These are phyloP conservation scores for Polygonum maritimum DNA, from an alignment of 148 eudicot genomes.

Conservation along the genomic window DNA sequence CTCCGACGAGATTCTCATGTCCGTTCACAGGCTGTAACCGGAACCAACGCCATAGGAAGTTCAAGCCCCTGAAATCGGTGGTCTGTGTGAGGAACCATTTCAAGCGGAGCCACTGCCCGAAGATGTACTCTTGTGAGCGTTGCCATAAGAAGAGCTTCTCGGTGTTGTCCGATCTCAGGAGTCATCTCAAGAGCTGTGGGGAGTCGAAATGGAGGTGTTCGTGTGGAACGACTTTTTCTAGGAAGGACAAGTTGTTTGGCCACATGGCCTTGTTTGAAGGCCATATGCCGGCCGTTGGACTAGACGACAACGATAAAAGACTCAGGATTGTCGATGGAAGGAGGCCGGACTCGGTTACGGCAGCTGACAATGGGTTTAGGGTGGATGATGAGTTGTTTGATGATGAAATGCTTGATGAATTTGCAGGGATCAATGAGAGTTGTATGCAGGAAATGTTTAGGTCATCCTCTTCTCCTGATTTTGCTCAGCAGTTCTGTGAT, in stretches of 20 bases:
- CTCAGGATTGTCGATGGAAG: neutral
- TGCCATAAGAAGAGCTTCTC: constrained; percentile 74
- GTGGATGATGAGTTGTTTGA: constrained; percentile 27
- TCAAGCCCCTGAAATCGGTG: constrained; percentile 57
- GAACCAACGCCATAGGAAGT: constrained; percentile 43
- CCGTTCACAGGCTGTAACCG: constrained; percentile 59
- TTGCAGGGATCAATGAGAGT: constrained; percentile 25
- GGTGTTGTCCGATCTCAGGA: constrained; percentile 61
- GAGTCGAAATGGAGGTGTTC: constrained; percentile 50
- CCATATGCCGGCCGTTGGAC: constrained; percentile 56
- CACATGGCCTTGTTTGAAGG: constrained; percentile 74
- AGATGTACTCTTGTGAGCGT: constrained; percentile 46
- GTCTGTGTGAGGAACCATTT: constrained; percentile 79
- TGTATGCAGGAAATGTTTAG: constrained; percentile 20
- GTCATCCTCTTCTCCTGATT: constrained; percentile 19
- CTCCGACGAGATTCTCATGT: constrained; percentile 53
- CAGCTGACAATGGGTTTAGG: neutral
- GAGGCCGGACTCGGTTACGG: too few species aligned
- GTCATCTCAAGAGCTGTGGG: constrained; percentile 62
- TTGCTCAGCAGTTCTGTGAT: constrained; percentile 26
- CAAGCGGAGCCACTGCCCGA: constrained; percentile 81
- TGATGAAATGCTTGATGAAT: constrained; percentile 29
- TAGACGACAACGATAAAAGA: constrained; percentile 16
- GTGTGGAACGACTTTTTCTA: constrained; percentile 57
- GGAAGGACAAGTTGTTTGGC: constrained; percentile 71